These are phyloP conservation scores for Pichia sp. DNA, from an alignment of 1,139 yeast genomes.

Conservation along the genomic window DNA sequence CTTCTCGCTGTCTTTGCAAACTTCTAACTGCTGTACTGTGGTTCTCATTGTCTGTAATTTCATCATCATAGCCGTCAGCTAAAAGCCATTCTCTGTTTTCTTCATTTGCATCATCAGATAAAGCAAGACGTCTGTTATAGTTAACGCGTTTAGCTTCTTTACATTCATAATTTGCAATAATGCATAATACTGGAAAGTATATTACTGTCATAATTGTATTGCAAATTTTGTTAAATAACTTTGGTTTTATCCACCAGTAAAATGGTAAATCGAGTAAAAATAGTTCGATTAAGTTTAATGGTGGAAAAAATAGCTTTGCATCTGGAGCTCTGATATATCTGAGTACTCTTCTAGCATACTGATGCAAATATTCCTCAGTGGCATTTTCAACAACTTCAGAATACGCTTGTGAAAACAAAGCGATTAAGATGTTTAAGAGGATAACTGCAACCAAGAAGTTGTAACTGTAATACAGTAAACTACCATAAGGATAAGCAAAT, in stretches of 20 bases:
- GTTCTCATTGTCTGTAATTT: constrained; percentile 30
- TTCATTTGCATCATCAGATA: constrained; percentile 78
- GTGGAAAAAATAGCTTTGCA: constrained; percentile 78
- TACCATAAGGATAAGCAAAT: constrained; percentile 81
- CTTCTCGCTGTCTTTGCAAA: constrained; percentile 45
- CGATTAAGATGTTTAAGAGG: constrained; percentile 73
- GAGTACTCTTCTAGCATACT: constrained; percentile 77
- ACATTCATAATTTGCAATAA: constrained; percentile 59
- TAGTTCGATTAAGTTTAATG: constrained; percentile 67
- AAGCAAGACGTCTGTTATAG: constrained; percentile 60
- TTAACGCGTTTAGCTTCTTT: constrained; percentile 59
- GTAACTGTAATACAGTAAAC: constrained; percentile 66
- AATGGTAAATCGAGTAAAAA: constrained; percentile 37
- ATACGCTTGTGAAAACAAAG: constrained; percentile 79
- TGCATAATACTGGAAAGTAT: constrained; percentile 59
- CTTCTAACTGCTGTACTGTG: constrained; percentile 26
- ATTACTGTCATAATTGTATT: constrained; percentile 50
- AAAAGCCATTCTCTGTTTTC: constrained; percentile 75
- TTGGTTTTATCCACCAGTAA: constrained; percentile 31
- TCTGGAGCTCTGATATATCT: constrained; percentile 86
- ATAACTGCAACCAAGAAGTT: constrained; percentile 68
- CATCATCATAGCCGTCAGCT: constrained; percentile 64
- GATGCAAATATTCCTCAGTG: constrained; percentile 75
- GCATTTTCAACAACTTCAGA: constrained; percentile 77
- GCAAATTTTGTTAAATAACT: constrained; percentile 17